Evolutionary conservation across 768 basidiomycete genomes (phyloP), one percentile per base, ranked within the genome.

Genomic region (Termitomyces sp.): DNA sequence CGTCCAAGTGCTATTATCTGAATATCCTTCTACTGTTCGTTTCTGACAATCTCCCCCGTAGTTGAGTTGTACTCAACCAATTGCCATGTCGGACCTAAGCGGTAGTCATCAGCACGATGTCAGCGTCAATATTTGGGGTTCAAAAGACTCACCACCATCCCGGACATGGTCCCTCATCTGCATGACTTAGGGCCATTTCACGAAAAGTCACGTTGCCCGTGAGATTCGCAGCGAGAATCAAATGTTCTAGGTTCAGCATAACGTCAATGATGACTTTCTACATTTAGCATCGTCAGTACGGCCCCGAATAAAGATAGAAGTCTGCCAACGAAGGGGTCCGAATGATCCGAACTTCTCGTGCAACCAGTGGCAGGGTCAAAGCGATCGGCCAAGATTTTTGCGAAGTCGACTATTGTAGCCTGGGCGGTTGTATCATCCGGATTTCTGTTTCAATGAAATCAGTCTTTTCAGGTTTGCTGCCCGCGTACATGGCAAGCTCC

Each of bases 171-270:
- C 84, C 57, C 69, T 70, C 72, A 84, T 83, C 73, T 1, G 86
- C 85, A 62, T 89, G 87, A 8, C 73, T 73, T 31, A 76, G 79
- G 5, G 86, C 87, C 28, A 88, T 87, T 19, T 81, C 68, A 21
- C 76, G 72, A 15, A 87, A 69, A 0, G 82, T 86, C 6, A 74
- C 62, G 60, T 88, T 87, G 1, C 80, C 78, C 0, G 84, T 87
- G 23, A 87, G 23, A n/a, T 70, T 70, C 42, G 75, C 80, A 6
- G 82, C 81, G 5, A 75, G 75, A 64, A 83, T 83, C n/a, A 87
- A 68, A 15, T 86, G 73, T 67, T 88, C 85, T 19, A 89, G 77
- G 62, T 85, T 89, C 84, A 89, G 87, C 86, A 89, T 86, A 65
- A 86, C 87, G 71, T 89, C 86, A 46, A 88, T 87, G 66, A 89